Evolutionary conservation across 2,329 filamentous ascomycete genomes (phyloP), one percentile per base, ranked within the genome.

Genomic region (Aspergillus texensis): DNA sequence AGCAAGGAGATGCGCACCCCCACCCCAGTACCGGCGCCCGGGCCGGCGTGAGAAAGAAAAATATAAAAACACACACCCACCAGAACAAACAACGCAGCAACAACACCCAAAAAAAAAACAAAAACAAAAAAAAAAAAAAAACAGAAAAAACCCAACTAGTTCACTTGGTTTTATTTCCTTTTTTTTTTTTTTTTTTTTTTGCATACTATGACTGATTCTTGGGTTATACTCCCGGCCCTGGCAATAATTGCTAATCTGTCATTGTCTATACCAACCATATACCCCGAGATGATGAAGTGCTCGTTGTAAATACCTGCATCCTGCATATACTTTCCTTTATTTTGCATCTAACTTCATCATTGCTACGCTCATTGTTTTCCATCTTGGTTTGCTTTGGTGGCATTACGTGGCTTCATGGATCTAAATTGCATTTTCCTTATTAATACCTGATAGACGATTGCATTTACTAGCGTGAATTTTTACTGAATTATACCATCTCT

Each of bases 221-320:
- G 34, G 21, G n/a, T n/a, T 55, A 24, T 26, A 26, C 52, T 34
- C 52, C 32, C 12, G 28, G 11, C 12, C 12, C 52, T 26, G 30
- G 11, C 52, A 36, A 28, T 52, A 52, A 39, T 55, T 39, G 52
- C 48, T 52, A 32, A 52, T 34, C 26, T 55, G 52, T 55, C 21
- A 55, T 55, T 55, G 52, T 55, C 30, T 55, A 39, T 55, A 36
- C 14, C 32, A n/a, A 55, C 16, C 32, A 55, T 55, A 55, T 55
- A 55, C 52, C 52, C 52, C 30, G 9, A 54, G 8, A 39, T 39
- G 52, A 32, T 55, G 52, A 39, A 55, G 52, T 39, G 52, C 52
- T 55, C 34, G 52, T n/a, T 55, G 32, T 55, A 55, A 55, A 55
- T 55, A 55, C 32, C 34, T 52, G 19, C 48, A 52, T 52, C 48